Evolutionary conservation across 805 yeast genomes (phyloP).

Genomic region (Suhomyces emberorum): DNA sequence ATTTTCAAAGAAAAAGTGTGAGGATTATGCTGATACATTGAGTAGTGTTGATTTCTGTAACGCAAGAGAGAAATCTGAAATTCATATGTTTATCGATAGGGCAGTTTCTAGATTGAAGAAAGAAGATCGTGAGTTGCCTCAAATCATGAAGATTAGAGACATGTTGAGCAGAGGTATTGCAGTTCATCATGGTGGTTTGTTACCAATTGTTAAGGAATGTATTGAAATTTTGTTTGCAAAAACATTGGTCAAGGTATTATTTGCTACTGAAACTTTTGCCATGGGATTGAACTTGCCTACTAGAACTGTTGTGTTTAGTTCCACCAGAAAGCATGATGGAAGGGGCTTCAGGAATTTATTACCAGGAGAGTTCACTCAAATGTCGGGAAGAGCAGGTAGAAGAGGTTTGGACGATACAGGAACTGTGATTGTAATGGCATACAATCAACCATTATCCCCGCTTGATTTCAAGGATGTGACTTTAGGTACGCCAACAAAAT

Average conservation of each 20-base stretch:
- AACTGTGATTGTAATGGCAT: constrained; percentile 90
- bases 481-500: constrained; percentile 84
- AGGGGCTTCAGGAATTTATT: constrained; percentile 70
- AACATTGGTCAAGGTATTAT: constrained; percentile 81
- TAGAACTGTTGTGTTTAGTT: constrained; percentile 89
- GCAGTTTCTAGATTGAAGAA: constrained; percentile 80
- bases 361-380: constrained; percentile 97
- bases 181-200: constrained; percentile 90
- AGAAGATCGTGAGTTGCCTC: constrained; percentile 93
- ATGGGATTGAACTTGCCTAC: constrained; percentile 98
- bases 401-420: constrained; percentile 93
- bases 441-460: constrained; percentile 57
- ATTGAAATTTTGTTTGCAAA: constrained; percentile 89
- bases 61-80: constrained; percentile 83
- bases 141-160: constrained; percentile 77
- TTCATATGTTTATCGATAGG: constrained; percentile 88
- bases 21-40: constrained; percentile 83
- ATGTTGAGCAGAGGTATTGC: constrained; percentile 89
- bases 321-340: constrained; percentile 88
- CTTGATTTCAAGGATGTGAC: constrained; percentile 73
- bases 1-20: constrained; percentile 90
- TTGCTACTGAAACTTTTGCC: constrained; percentile 98
- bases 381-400: constrained; percentile 99
- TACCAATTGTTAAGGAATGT: constrained; percentile 90
- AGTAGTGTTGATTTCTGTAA: constrained; percentile 73